These are phyloP conservation scores for Agaricus subrufescens DNA, from an alignment of 768 basidiomycete genomes.

Conservation along the genomic window DNA sequence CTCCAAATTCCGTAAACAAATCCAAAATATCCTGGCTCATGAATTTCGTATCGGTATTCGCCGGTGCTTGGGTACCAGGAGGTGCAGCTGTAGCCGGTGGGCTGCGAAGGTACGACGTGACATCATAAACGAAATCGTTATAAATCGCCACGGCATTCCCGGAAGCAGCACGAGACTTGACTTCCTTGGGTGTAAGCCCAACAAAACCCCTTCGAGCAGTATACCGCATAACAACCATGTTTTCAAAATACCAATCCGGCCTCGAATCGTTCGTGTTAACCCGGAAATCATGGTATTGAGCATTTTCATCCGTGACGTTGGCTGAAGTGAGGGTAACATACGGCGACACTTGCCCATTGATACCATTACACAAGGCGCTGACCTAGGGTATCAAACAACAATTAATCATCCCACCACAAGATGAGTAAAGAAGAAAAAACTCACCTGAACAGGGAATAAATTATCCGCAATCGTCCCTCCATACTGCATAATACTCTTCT, in stretches of 20 bases:
- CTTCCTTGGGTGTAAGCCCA: conserved; percentile 74
- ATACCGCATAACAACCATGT: conserved; percentile 92
- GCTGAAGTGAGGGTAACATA: conserved; percentile 74
- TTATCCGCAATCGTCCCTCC: conserved; percentile 71
- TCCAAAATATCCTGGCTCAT: conserved; percentile 68
- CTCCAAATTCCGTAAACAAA: conserved; percentile 72
- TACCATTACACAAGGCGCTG: conserved; percentile 87
- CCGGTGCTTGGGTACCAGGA: conserved; percentile 37
- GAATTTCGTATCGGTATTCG: conserved; percentile 47
- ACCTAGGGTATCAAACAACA: conserved; percentile 43
- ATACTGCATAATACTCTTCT: conserved; percentile 75
- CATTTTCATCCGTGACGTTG: conserved; percentile 73
- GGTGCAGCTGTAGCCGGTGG: conserved; percentile 56
- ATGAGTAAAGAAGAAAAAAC: conserved; percentile 13
- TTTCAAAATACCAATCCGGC: conserved; percentile 98
- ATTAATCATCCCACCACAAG: not conserved
- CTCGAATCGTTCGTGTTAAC: conserved; percentile 82
- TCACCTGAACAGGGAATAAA: conserved; percentile 92
- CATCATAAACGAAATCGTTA: conserved; percentile 80
- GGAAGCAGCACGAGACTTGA: conserved; percentile 62
- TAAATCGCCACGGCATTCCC: conserved; percentile 80
- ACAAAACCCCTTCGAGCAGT: conserved; percentile 84
- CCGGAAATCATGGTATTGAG: conserved; percentile 95
- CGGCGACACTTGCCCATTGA: conserved; percentile 74
- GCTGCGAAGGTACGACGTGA: conserved; percentile 73